These are phyloP conservation scores for Trypanosoma avium DNA, from an alignment of 208 protist genomes.

Conservation along the genomic window DNA sequence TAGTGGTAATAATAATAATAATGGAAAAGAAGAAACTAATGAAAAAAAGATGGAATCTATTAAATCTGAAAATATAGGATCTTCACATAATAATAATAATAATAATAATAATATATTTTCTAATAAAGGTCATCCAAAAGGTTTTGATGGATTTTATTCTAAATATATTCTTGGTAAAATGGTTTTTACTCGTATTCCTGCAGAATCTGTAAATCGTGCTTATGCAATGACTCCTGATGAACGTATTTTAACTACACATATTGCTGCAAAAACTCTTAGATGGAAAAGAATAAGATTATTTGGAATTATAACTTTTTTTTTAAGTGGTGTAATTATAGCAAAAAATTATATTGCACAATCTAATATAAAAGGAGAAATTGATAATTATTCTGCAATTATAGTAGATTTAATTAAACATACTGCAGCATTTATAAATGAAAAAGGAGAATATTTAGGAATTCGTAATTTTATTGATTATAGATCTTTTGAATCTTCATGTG, in stretches of 20 bases:
- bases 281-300: constrained; percentile 31
- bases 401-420: constrained; percentile 55
- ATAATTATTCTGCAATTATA: constrained; percentile 47
- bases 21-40: not conserved
- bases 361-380: constrained; percentile 43
- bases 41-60: not conserved
- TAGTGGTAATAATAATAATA: not conserved
- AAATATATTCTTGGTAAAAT: constrained; percentile 42
- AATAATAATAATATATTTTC: constrained; percentile 22
- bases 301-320: constrained; percentile 30
- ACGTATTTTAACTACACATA: constrained; percentile 47
- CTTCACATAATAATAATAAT: constrained; percentile 1
- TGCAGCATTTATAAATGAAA: constrained; percentile 52
- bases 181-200: constrained; percentile 33
- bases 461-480: constrained; percentile 74
- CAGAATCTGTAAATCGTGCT: constrained; percentile 49
- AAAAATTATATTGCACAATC: constrained; percentile 37
- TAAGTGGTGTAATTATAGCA: constrained; percentile 32
- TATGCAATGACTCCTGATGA: constrained; percentile 58
- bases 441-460: constrained; percentile 51
- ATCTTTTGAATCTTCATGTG: constrained; percentile 57
- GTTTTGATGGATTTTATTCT: constrained; percentile 76
- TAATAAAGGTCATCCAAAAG: constrained; percentile 41
- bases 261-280: constrained; percentile 32
- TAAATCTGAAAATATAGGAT: not conserved